phyloP scores from a whole-genome alignment of 2,329 filamentous ascomycete species.

The Diaporthe ilicicola region DNA sequence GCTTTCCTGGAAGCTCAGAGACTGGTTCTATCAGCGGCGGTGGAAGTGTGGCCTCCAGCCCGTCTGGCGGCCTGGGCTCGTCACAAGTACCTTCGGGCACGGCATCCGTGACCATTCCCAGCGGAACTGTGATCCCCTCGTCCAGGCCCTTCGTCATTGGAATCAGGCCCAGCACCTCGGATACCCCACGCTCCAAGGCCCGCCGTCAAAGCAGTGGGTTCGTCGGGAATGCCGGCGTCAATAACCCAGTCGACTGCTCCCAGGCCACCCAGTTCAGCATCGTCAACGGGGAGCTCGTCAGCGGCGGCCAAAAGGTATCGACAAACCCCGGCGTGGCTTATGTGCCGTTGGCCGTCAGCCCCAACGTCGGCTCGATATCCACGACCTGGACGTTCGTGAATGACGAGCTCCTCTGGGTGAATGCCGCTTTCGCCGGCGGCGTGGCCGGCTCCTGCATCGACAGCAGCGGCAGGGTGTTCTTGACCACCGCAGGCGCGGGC shows the following conservation, averaged over 20 bases:
- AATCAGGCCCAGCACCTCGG: conserved; percentile 34
- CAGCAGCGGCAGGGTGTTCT: neutral
- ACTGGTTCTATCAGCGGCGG: neutral
- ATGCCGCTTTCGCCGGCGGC: conserved; percentile 37
- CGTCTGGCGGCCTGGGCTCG: neutral
- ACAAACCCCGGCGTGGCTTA: conserved; percentile 34
- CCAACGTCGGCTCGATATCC: conserved; percentile 23
- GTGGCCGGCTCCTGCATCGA: conserved; percentile 41
- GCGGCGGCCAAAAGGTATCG: conserved; percentile 34
- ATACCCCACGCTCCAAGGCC: neutral
- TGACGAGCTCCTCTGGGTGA: conserved; percentile 40
- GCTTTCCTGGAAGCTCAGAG: neutral
- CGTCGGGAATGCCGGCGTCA: conserved; percentile 36
- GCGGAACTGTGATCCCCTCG: neutral
- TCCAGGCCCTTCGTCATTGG: conserved; percentile 30
- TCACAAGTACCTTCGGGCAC: neutral
- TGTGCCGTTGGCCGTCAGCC: conserved; percentile 32
- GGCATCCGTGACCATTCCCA: conserved; percentile 19
- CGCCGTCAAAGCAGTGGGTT: conserved; percentile 32
- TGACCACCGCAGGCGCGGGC: conserved; percentile 32
- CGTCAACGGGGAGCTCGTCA: conserved; percentile 35
- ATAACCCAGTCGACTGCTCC: conserved; percentile 37
- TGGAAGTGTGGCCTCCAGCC: neutral
- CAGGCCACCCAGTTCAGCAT: conserved; percentile 39
- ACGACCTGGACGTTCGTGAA: conserved; percentile 34